Percentiles rank a stretch among this genome's conserved stretches.
Evolutionary conservation across 805 yeast genomes (phyloP).

Genomic region (Tetrapisispora taiwanensis): DNA sequence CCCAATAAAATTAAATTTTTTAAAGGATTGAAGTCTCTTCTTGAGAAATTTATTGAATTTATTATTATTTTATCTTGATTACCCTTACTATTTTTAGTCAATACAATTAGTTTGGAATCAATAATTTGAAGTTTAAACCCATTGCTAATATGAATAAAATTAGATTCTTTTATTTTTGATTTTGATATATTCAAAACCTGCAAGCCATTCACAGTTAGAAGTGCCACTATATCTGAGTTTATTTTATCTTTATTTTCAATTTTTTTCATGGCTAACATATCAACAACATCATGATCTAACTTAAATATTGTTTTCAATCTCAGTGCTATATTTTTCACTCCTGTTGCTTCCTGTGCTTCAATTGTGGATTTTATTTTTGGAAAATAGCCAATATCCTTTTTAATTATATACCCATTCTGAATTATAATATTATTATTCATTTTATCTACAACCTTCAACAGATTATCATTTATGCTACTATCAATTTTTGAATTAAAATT

Average conservation of each 20-base stretch:
- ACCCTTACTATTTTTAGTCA: conserved; percentile 6
- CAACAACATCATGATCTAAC: conserved; percentile 24
- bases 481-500: conserved; percentile 14
- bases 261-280: conserved; percentile 20
- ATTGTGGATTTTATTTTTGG: conserved; percentile 15
- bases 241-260: conserved; percentile 13
- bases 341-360: conserved; percentile 22
- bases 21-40: background rate
- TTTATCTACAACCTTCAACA: conserved; percentile 25
- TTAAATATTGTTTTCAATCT: conserved; percentile 24
- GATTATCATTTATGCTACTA: conserved; percentile 22
- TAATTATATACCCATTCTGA: conserved; percentile 27
- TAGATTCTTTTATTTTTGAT: conserved; percentile 20
- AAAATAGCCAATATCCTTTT: conserved; percentile 24
- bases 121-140: conserved; percentile 14
- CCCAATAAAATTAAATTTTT: background rate
- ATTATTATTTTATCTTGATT: background rate
- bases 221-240: conserved; percentile 6
- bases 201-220: conserved; percentile 25
- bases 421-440: conserved; percentile 23
- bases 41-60: background rate
- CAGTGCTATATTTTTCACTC: conserved; percentile 24
- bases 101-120: conserved; percentile 14
- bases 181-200: conserved; percentile 20
- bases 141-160: conserved; percentile 14